A percentile compares a stretch with the other conserved stretches of the same genome.
Conservation (phyloP, 805 yeast genomes). For the Yarrowia sp. region DNA sequence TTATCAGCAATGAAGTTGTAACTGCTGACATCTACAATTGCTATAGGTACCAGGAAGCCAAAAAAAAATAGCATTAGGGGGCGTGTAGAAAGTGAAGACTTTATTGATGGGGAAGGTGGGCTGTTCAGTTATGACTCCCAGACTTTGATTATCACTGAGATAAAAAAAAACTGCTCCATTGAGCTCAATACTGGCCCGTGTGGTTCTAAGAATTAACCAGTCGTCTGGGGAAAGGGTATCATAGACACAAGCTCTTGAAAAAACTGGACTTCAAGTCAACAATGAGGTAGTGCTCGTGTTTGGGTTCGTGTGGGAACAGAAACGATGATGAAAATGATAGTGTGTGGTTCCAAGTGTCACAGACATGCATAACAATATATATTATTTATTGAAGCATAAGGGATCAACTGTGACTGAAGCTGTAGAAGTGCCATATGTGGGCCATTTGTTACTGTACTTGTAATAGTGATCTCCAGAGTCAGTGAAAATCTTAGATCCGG, state of each 20-base stretch:
- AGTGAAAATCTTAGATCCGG: too few species aligned
- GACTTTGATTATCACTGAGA: neutral
- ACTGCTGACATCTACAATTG: neutral
- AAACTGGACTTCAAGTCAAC: neutral
- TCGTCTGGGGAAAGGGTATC: neutral
- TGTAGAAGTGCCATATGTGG: too few species aligned
- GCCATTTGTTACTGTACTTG: too few species aligned
- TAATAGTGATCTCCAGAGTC: too few species aligned
- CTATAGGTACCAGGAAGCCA: neutral
- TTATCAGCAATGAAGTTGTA: neutral
- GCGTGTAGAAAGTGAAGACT: neutral
- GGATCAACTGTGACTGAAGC: too few species aligned
- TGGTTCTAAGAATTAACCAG: neutral
- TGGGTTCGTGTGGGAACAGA: neutral
- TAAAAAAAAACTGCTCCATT: too few species aligned
- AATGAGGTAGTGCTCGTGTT: neutral
- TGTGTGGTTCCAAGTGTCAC: neutral
- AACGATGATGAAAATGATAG: too few species aligned
- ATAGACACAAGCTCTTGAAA: conserved; percentile 1
- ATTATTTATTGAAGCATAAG: too few species aligned
- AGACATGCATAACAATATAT: too few species aligned
- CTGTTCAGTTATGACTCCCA: neutral
- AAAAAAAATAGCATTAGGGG: neutral
- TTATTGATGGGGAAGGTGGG: neutral
- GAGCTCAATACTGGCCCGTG: neutral